Percentiles rank a stretch among this genome's conserved stretches.
Conservation (phyloP, 1,284 basidiomycete species). For the Phlebopus sp. region DNA sequence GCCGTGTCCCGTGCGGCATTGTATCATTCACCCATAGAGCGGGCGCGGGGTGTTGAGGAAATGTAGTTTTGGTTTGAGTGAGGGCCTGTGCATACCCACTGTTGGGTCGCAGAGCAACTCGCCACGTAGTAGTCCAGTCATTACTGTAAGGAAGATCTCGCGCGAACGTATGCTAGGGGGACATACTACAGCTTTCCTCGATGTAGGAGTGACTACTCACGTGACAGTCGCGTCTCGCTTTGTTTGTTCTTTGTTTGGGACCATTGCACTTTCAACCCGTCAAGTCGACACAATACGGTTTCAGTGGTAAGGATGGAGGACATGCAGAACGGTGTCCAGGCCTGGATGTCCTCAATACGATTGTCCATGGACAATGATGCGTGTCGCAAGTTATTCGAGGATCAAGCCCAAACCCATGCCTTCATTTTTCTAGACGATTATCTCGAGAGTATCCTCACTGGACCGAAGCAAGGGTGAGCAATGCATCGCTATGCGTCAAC, state of each 20-base stretch:
- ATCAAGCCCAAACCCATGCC: slow-evolving; percentile 70
- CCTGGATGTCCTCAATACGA: slow-evolving; percentile 67
- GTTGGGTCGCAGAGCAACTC: too few species aligned
- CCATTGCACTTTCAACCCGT: background rate
- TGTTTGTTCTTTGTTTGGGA: slow-evolving; percentile 21
- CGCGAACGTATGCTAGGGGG: too few species aligned
- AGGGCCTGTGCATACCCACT: too few species aligned
- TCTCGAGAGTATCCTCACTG: slow-evolving; percentile 65
- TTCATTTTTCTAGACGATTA: slow-evolving; percentile 78
- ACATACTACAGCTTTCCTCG: too few species aligned
- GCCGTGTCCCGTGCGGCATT: too few species aligned
- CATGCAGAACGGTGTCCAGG: slow-evolving; percentile 37
- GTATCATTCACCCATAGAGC: too few species aligned
- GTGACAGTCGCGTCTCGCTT: slow-evolving; percentile 28
- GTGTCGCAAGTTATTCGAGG: slow-evolving; percentile 63
- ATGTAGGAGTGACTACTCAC: slow-evolving; percentile 14
- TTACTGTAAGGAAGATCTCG: too few species aligned
- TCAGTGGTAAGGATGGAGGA: slow-evolving; percentile 6
- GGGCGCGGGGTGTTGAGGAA: too few species aligned
- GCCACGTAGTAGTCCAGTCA: too few species aligned
- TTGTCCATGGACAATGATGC: slow-evolving; percentile 69
- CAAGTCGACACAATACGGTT: background rate
- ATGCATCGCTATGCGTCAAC: background rate
- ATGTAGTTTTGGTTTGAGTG: too few species aligned
- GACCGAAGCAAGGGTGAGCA: slow-evolving; percentile 59